A percentile compares a stretch with the other conserved stretches of the same genome.
Evolutionary conservation across 202 grass and related monocot genomes (phyloP).

Genomic region (Schoenoplectus triqueter): DNA sequence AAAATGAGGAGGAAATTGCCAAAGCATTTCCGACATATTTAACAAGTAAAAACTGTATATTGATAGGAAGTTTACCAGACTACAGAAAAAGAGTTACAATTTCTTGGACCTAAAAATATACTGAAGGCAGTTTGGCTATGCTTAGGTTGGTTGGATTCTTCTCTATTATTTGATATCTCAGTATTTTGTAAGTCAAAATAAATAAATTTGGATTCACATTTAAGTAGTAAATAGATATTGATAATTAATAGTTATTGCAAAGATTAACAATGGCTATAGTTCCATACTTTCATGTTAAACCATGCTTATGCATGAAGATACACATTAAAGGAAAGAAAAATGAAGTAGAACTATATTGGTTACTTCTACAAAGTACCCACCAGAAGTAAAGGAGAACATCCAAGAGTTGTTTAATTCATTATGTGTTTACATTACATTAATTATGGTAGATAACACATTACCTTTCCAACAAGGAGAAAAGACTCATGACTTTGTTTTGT

Average conservation of each 20-base stretch:
- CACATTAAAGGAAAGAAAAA: not conserved
- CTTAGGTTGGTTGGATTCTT: not conserved
- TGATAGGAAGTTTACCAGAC: not conserved
- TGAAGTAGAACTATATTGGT: not conserved
- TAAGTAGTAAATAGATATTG: not conserved
- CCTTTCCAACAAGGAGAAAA: not conserved
- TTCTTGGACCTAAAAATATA: not conserved
- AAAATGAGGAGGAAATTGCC: not conserved
- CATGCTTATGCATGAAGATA: not conserved
- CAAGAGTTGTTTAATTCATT: slow-evolving; percentile 26
- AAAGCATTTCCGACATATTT: not conserved
- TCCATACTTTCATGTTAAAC: not conserved
- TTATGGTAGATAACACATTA: not conserved
- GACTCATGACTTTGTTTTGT: slow-evolving; percentile 29
- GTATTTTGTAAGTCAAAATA: not conserved
- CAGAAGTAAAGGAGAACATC: slow-evolving; percentile 1
- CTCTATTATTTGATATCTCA: not conserved
- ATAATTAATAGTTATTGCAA: not conserved
- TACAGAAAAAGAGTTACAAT: not conserved
- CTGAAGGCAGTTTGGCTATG: not conserved
- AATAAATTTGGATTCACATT: not conserved
- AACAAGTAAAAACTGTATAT: not conserved
- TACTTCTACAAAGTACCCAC: slow-evolving; percentile 16
- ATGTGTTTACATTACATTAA: not conserved
- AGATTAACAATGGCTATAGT: not conserved